Conservation (phyloP, 805 yeast species). For the Ogataea minuta region DNA sequence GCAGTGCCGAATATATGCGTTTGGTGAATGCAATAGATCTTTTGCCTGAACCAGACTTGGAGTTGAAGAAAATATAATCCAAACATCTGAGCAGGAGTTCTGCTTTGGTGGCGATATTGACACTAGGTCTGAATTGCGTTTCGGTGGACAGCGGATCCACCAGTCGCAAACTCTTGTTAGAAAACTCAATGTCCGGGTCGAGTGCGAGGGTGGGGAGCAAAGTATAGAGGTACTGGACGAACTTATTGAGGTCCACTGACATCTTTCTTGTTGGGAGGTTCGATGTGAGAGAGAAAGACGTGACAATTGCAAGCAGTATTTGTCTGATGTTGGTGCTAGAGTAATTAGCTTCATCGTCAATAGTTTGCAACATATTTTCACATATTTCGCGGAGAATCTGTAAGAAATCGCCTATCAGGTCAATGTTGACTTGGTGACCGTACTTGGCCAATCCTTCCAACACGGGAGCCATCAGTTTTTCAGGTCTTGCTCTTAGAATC, state of each 20-base stretch:
- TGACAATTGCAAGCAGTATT: slow-evolving; percentile 75
- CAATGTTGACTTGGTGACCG: slow-evolving; percentile 91
- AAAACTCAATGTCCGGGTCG: slow-evolving; percentile 83
- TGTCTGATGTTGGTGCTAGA: slow-evolving; percentile 60
- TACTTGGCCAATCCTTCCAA: slow-evolving; percentile 88
- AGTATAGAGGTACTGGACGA: slow-evolving; percentile 71
- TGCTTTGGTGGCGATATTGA: slow-evolving; percentile 84
- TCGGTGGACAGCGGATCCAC: slow-evolving; percentile 67
- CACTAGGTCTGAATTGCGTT: slow-evolving; percentile 54
- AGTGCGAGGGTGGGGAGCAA: slow-evolving; percentile 65
- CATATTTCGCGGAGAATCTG: slow-evolving; percentile 86
- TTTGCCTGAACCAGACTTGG: slow-evolving; percentile 61
- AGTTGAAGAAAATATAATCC: slow-evolving; percentile 77
- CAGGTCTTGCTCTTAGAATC: slow-evolving; percentile 61
- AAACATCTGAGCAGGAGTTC: slow-evolving; percentile 76
- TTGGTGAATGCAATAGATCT: slow-evolving; percentile 83
- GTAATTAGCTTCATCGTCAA: slow-evolving; percentile 42
- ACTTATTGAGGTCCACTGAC: slow-evolving; percentile 76
- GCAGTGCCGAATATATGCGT: slow-evolving; percentile 61
- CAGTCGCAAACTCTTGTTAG: slow-evolving; percentile 75
- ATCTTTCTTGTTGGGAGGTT: slow-evolving; percentile 72
- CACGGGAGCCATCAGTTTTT: slow-evolving; percentile 76
- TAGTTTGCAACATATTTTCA: slow-evolving; percentile 42
- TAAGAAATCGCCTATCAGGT: slow-evolving; percentile 86
- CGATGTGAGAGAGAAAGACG: slow-evolving; percentile 82